Evolutionary conservation across 1,284 basidiomycete genomes (phyloP), one percentile per base, ranked within the genome.

Genomic region (Tilletia indica): DNA sequence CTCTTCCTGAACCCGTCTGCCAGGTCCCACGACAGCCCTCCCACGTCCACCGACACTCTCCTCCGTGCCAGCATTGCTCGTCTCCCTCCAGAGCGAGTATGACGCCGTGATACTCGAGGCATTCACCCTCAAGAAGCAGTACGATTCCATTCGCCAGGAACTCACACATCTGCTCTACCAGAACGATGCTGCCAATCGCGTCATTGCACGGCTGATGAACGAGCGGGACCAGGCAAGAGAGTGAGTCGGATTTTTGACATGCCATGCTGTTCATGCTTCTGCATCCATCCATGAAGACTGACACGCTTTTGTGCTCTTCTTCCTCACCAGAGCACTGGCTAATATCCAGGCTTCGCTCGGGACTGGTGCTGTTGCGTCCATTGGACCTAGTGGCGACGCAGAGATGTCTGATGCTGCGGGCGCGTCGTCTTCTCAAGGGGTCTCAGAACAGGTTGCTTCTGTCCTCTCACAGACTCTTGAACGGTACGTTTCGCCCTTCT

Each of bases 151-250:
- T 68, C 90, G 94, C 71, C 96, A 98, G 85, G 97, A 99, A 85
- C 87, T 99, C 68, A 96, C 94, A 80, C 95, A 97, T 85, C 91
- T 96, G 8, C 88, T 99, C 45, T 99, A 99, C 83, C 89, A 92
- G 72, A 93, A 97, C 83, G 97, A 99, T 85, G 96, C 97, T 8
- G 94, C 94, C n/a, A 94, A 90, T 78, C 91, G 96, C 78, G 97
- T 98, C 66, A 91, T 98, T 72, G 97, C 97, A 69, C 90, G 97
- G 84, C 88, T 99, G 73, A 90, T 97, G 81, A 89, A 91, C 80
- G 97, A 99, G 86, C 89, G 97, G 73, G 95, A 99, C 83, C 93
- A 94, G 79, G 94, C 97, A n/a, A 87, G 97, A 89, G 93, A 97
- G 93, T 95, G 85, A 80, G 93, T 90, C n/a, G 39, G 19, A 63